These are phyloP conservation scores for Rhizopogon roseolus DNA, from an alignment of 768 basidiomycete species.

Conservation along the genomic window DNA sequence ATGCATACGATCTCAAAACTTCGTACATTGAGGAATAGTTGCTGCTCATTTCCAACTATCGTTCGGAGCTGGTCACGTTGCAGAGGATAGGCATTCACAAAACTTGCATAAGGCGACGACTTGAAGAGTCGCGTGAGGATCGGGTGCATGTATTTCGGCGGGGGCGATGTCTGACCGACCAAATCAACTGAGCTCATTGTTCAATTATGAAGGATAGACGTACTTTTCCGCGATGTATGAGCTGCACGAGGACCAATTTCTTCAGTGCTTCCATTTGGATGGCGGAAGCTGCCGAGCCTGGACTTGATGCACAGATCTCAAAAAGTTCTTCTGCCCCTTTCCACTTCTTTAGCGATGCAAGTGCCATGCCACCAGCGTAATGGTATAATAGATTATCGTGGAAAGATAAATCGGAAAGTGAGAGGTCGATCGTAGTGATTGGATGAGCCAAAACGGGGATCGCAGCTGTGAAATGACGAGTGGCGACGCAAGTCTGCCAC, in stretches of 20 bases:
- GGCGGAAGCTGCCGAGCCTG: slow-evolving; percentile 52
- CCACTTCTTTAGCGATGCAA: slow-evolving; percentile 61
- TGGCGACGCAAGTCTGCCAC: slow-evolving; percentile 54
- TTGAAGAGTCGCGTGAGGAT: slow-evolving; percentile 59
- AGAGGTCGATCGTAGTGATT: slow-evolving; percentile 59
- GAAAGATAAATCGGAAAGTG: slow-evolving; percentile 63
- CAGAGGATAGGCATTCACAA: slow-evolving; percentile 65
- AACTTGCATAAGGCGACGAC: slow-evolving; percentile 55
- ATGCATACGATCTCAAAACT: neutral
- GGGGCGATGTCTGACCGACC: slow-evolving; percentile 35
- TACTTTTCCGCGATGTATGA: slow-evolving; percentile 75
- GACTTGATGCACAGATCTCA: slow-evolving; percentile 71
- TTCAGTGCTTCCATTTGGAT: slow-evolving; percentile 86
- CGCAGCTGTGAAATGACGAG: slow-evolving; percentile 49
- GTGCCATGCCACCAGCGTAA: slow-evolving; percentile 72
- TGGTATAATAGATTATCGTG: slow-evolving; percentile 83
- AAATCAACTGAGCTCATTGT: neutral
- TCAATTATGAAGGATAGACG: neutral
- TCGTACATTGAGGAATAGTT: slow-evolving; percentile 46
- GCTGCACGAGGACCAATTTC: slow-evolving; percentile 74
- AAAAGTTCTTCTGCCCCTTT: slow-evolving; percentile 69
- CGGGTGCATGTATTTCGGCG: slow-evolving; percentile 73
- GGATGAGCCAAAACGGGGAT: slow-evolving; percentile 58
- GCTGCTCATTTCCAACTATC: slow-evolving; percentile 51
- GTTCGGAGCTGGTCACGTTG: slow-evolving; percentile 39